Conservation (phyloP, 805 yeast species). For the Jamesozyma gamospora region DNA sequence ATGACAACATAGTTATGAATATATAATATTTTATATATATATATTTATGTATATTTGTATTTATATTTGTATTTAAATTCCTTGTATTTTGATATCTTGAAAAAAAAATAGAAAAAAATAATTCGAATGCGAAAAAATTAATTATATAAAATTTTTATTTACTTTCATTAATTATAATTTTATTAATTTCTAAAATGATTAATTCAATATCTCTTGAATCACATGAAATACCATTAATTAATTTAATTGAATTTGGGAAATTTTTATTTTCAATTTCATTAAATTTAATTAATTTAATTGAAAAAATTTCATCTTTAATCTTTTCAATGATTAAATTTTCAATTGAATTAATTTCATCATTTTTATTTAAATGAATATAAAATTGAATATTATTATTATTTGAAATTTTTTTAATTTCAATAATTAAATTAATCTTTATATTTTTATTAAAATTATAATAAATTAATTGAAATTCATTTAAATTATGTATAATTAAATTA, state of each 20-base stretch:
- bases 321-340: constrained; percentile 22
- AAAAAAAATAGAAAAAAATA: too few species aligned
- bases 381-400: constrained; percentile 19
- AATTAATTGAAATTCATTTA: constrained; percentile 24
- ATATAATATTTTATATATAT: neutral
- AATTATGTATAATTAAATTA: constrained; percentile 21
- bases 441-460: constrained; percentile 21
- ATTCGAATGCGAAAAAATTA: too few species aligned
- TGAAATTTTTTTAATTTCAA: constrained; percentile 23
- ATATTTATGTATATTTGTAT: neutral
- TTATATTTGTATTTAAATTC: neutral
- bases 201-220: constrained; percentile 22
- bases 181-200: constrained; percentile 22
- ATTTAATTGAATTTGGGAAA: constrained; percentile 15
- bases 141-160: neutral
- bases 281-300: neutral
- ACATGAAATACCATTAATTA: constrained; percentile 26
- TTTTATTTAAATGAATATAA: constrained; percentile 25
- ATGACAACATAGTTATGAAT: neutral
- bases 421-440: constrained; percentile 19
- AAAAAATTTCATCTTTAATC: constrained; percentile 12
- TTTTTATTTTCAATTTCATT: neutral
- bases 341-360: constrained; percentile 22
- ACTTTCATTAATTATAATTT: constrained; percentile 8
- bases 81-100: too few species aligned